Evolutionary conservation across 2,329 filamentous ascomycete species (phyloP), one percentile per base, ranked within the genome.

Genomic region (Plectosphaerella cucumerina): DNA sequence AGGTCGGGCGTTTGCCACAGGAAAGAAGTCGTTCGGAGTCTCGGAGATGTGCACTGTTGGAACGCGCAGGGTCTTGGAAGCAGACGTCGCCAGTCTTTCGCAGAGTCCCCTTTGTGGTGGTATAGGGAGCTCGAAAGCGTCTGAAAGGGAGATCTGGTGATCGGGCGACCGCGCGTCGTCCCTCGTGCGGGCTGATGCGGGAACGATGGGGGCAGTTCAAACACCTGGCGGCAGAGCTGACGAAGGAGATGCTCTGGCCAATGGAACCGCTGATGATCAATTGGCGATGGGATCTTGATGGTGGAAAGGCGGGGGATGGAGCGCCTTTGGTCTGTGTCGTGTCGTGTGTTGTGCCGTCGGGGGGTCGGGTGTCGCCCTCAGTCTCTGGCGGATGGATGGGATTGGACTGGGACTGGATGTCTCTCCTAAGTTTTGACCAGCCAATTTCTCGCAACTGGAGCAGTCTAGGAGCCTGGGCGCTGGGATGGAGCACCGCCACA

Each of bases 61-160:
- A 11, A 31, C 26, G 26, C 26, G 26, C 26, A 31, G 26, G 12
- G 8, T 31, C 26, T 31, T 31, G 9, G 26, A 8, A 31, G 26
- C 26, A 31, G 26, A 31, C 8, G 26, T 31, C 12, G 8, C 8
- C 26, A 3, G 26, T 8, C 26, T 9, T 31, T 11, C 26, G 26
- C 26, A 31, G 26, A 11, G 9, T 11, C 26, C 26, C 12, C 8
- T 31, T 4, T 9, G 3, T 31, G 26, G 8, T 11, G 26, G n/a
- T n/a, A n/a, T n/a, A 31, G 26, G 26, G 26, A 31, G 26, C 26
- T 31, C 26, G 26, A 31, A 31, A 31, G 71, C 54, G 81, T 85
- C 65, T 85, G 71, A 59, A 80, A 80, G 47, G 53, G 47, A 50
- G 53, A 53, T 51, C 50, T 55, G 47, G 17, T 41, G 10, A 26